Evolutionary conservation across 768 basidiomycete species (phyloP), one percentile per base, ranked within the genome.

Genomic region (Boletus subparvulus): DNA sequence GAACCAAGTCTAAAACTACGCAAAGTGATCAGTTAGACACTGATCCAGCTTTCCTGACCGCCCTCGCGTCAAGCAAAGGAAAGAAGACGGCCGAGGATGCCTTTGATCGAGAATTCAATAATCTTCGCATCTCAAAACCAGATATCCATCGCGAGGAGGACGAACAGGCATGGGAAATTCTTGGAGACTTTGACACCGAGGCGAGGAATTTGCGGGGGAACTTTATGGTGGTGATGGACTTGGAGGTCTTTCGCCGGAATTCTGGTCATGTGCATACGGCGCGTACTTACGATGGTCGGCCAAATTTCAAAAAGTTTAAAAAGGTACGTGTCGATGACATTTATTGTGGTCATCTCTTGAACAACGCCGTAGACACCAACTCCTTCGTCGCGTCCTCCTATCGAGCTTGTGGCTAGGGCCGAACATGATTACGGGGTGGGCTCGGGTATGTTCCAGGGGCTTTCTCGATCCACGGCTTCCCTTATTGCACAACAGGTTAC

Each of bases 71-170:
- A 2, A 86, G 76, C 21, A 90, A 88, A 64, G 78, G 79, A 19
- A 86, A 84, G 1, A 85, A 80, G 64, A 60, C 72, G 60, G 61
- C 72, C 3, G 88, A 88, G 65, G 86, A 89, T 63, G 76, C 77
- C 5, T 89, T 89, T 57, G 90, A 92, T 71, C 79, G 86, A 17
- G 90, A 92, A 55, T 92, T 92, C 65, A 90, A 90, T 66, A 83
- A 86, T 43, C 74, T 92, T 54, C 84, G 82, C 62, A 87, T 92
- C 44, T 79, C 84, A 7, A 86, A 83, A 64, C 85, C 88, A 3
- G 82, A 83, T 48, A 60, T 84, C 49, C 74, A 72, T 53, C 70
- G 65, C 4, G 77, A 78, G 28, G 79, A 83, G 19, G 73, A 73
- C 33, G 80, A 80, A 44, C 71, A 79, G 42, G 77, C 80, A 45